Base-by-base conservation (phyloP, 257 asterid genomes). In the Nicotiana paniculata region DNA sequence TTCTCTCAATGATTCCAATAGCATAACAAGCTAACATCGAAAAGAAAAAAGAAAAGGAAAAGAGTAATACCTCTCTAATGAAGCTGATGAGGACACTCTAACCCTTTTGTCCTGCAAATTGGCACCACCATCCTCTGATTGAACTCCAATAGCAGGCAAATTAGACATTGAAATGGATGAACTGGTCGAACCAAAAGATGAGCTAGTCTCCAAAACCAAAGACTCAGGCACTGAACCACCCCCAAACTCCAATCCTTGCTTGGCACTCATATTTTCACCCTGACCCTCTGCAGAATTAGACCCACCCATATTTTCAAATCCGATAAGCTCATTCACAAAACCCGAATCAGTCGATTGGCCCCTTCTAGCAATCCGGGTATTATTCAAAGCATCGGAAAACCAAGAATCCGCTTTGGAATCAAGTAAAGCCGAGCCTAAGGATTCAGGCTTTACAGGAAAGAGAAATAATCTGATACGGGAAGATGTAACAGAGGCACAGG, bases 121-220 rank as follows among this genome's bases (percentile, higher is more conserved):
- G 84, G 68, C 72, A 6, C 87, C 90, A 81, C 83, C 89, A 16
- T 90, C 97, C 58, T 90, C 92, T 61, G 83, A 76, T 17, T 88
- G 89, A 64, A 80, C 86, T 13, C 90, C 97, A 77, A 89, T 85
- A 10, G 95, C 89, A 24, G 97, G 91, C 79, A 88, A 86, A 88
- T 92, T 91, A 46, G 93, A 79, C 93, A 89, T 87, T 11, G 97
- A 95, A 65, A 88, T 67, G 79, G 92, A 90, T 43, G 99, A 95
- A 83, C 86, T 82, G 21, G 91, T 90, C 17, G 97, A 93, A 53
- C 97, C 98, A 76, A 92, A 92, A 16, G 97, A 92, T n/a, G 97
- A 92, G 82, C 89, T 89, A 48, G 96, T 93, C 86, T 95, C 98
- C 87, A 93, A 65, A 33, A 90, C 91, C 58, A 93, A 58, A 10